These are phyloP conservation scores for Schizochytrium sp. DNA, from an alignment of 108 stramenopile genomes.

Conservation along the genomic window DNA sequence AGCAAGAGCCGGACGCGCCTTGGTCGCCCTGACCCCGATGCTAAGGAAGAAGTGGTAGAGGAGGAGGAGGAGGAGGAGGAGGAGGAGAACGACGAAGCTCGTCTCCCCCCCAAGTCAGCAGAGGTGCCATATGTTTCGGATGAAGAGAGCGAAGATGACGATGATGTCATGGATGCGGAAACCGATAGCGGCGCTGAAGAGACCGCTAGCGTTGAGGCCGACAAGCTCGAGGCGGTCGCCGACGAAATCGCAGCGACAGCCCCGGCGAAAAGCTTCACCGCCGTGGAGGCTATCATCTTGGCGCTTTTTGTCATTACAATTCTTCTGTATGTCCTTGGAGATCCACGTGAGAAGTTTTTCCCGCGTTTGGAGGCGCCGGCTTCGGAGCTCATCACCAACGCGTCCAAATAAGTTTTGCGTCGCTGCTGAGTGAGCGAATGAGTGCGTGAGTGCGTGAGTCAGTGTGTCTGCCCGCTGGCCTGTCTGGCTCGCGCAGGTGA, in stretches of 20 bases:
- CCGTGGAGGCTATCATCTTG: neutral
- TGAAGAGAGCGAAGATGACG: neutral
- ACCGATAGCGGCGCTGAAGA: neutral
- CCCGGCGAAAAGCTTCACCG: neutral
- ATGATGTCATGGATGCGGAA: neutral
- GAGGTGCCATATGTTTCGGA: neutral
- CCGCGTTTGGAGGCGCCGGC: neutral
- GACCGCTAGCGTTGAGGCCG: neutral
- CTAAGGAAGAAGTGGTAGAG: neutral
- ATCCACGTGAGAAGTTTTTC: neutral
- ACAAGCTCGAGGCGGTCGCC: neutral
- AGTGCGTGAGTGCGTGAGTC: too few relatives aligned
- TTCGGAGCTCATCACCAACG: neutral
- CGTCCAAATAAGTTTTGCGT: too few relatives aligned
- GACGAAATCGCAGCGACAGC: neutral
- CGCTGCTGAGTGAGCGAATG: too few relatives aligned
- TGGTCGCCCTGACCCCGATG: neutral
- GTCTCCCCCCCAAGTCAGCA: neutral
- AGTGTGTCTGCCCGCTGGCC: too few relatives aligned
- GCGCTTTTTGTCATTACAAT: neutral
- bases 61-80: neutral
- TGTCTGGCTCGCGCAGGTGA: too few relatives aligned
- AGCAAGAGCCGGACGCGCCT: neutral
- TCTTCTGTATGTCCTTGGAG: neutral
- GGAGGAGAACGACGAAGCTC: neutral